phyloP scores from a whole-genome alignment of 2,329 filamentous ascomycete species.

The Ceratocystis papillata region DNA sequence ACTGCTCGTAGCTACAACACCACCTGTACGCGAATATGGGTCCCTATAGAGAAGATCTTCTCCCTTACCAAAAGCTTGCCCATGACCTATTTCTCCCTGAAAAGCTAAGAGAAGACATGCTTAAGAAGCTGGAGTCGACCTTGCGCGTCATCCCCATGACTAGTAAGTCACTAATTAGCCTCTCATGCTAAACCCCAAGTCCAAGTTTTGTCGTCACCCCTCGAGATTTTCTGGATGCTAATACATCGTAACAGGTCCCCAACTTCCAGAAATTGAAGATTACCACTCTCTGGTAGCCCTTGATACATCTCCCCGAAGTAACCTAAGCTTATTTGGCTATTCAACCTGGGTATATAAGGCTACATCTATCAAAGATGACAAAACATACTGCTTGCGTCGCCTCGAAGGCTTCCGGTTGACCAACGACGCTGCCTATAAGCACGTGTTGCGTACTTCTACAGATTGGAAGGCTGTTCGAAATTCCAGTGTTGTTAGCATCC shows the following conservation, averaged over 20 bases:
- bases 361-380: constrained; percentile 75
- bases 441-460: constrained; percentile 74
- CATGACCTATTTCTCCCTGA: constrained; percentile 91
- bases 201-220: neutral
- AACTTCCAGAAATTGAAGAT: constrained; percentile 69
- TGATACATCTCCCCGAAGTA: constrained; percentile 70
- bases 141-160: constrained; percentile 72
- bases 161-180: constrained; percentile 17
- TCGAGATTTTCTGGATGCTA: neutral
- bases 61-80: constrained; percentile 73
- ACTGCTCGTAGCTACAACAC: constrained; percentile 56
- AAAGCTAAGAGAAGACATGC: constrained; percentile 73
- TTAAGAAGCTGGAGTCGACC: constrained; percentile 76
- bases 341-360: constrained; percentile 95
- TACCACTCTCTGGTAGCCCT: constrained; percentile 89
- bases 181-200: too few species aligned
- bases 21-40: constrained; percentile 86
- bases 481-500: constrained; percentile 70
- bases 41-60: constrained; percentile 67
- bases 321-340: constrained; percentile 65
- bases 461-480: constrained; percentile 81
- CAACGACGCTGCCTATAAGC: constrained; percentile 68
- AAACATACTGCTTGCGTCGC: constrained; percentile 67
- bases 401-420: constrained; percentile 65
- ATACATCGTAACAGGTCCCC: constrained; percentile 35